Evolutionary conservation across 2,329 filamentous ascomycete species (phyloP).

Genomic region (Xylariales sp.): DNA sequence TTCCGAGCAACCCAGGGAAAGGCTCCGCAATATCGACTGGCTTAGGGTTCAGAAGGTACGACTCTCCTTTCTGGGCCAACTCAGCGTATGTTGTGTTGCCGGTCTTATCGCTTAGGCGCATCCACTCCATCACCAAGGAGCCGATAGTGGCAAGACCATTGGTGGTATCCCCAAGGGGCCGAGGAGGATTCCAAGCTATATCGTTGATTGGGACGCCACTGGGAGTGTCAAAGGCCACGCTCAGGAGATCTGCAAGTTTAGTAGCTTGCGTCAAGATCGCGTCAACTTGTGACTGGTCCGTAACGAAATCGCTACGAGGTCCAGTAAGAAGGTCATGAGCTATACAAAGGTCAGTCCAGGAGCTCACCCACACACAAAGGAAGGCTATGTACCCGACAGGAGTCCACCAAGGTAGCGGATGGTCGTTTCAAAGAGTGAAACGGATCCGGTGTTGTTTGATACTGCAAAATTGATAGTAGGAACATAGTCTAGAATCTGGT

Average conservation of each 20-base stretch:
- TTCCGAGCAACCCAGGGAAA: slow-evolving; percentile 73
- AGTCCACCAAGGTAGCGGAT: slow-evolving; percentile 84
- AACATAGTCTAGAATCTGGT: slow-evolving; percentile 68
- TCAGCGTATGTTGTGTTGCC: slow-evolving; percentile 62
- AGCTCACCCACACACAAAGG: background rate
- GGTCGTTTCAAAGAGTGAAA: slow-evolving; percentile 86
- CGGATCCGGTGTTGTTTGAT: slow-evolving; percentile 42
- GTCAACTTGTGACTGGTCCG: slow-evolving; percentile 42
- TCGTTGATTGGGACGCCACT: slow-evolving; percentile 71
- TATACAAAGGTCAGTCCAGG: slow-evolving; percentile 19
- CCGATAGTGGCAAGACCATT: slow-evolving; percentile 76
- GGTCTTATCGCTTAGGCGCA: slow-evolving; percentile 70
- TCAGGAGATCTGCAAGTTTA: slow-evolving; percentile 67
- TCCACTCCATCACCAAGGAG: slow-evolving; percentile 81
- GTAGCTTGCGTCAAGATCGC: slow-evolving; percentile 62
- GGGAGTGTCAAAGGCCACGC: slow-evolving; percentile 73
- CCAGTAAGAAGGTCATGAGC: slow-evolving; percentile 70
- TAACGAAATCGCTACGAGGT: slow-evolving; percentile 49
- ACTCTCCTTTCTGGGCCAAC: slow-evolving; percentile 63
- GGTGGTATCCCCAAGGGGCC: slow-evolving; percentile 42
- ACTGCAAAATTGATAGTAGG: slow-evolving; percentile 65
- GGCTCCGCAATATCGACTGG: slow-evolving; percentile 58
- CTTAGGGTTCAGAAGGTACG: slow-evolving; percentile 63
- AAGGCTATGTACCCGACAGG: slow-evolving; percentile 53
- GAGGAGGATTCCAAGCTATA: slow-evolving; percentile 53